Conservation (phyloP, 805 yeast genomes). For the Nakazawaea peltata region DNA sequence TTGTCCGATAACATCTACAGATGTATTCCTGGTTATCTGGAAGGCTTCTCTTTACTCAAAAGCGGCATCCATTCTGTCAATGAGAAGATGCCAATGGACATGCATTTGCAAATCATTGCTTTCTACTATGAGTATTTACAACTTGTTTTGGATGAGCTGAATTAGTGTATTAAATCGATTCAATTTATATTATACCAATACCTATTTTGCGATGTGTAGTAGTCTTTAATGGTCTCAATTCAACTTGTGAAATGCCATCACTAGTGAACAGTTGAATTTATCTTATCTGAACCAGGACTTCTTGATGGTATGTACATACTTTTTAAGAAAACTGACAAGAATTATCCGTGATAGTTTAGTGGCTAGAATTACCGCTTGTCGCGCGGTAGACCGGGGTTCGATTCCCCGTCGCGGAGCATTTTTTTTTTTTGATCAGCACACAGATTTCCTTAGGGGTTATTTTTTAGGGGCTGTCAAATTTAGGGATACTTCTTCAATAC, state of each 20-base stretch:
- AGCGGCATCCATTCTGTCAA: constrained; percentile 51
- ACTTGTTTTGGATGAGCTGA: constrained; percentile 12
- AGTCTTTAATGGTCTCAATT: background rate
- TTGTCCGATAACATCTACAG: constrained; percentile 49
- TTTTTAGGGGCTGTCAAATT: no score
- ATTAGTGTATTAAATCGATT: background rate
- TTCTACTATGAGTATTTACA: constrained; percentile 43
- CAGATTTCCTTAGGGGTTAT: no score
- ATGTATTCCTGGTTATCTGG: constrained; percentile 36
- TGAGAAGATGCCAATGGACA: constrained; percentile 42
- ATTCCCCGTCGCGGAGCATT: constrained; percentile 11
- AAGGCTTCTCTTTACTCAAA: constrained; percentile 13
- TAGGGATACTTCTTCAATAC: no score
- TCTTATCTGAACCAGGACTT: no score
- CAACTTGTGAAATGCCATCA: no score
- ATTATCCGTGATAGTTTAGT: constrained; percentile 11
- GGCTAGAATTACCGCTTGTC: constrained; percentile 11
- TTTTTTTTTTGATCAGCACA: constrained; percentile 7
- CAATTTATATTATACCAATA: no score
- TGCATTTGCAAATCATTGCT: constrained; percentile 48
- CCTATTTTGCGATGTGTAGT: no score
- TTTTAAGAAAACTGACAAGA: no score
- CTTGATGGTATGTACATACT: no score
- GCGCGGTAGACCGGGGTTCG: constrained; percentile 11
- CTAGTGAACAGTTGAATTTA: no score